Conservation (phyloP, 2,329 filamentous ascomycete species). For the Uncinocarpus reesii region DNA sequence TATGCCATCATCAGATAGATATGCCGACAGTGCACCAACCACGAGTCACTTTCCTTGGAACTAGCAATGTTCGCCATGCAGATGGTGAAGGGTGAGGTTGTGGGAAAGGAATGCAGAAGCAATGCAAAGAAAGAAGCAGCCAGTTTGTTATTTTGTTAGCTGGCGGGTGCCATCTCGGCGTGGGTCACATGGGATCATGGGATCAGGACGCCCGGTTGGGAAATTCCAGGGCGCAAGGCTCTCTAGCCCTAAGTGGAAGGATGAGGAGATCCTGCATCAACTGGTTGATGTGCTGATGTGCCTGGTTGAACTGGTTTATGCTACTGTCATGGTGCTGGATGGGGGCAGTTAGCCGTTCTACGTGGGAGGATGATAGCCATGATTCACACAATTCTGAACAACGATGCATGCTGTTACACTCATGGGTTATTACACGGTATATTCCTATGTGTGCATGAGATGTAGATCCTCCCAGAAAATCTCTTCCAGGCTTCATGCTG, state of each 20-base stretch:
- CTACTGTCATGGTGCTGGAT: conserved; percentile 2
- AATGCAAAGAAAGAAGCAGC: neutral
- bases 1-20: neutral
- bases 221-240: conserved; percentile 4
- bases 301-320: conserved; percentile 8
- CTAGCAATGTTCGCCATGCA: neutral
- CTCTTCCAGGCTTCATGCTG: no score
- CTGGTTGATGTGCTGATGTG: neutral
- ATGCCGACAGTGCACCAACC: neutral
- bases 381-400: no score
- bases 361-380: no score
- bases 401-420: no score
- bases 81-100: neutral
- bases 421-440: no score
- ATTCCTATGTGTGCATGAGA: no score
- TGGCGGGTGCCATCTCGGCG: conserved; percentile 3
- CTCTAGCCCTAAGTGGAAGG: neutral
- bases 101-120: neutral
- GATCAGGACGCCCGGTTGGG: neutral
- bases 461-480: no score
- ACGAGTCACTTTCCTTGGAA: no score
- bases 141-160: neutral
- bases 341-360: no score
- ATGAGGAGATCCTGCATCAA: neutral
- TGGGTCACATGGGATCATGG: conserved; percentile 10